A percentile compares a stretch with the other conserved stretches of the same genome.
Evolutionary conservation across 2,329 filamentous ascomycete species (phyloP).

Genomic region (Cercospora sp.): DNA sequence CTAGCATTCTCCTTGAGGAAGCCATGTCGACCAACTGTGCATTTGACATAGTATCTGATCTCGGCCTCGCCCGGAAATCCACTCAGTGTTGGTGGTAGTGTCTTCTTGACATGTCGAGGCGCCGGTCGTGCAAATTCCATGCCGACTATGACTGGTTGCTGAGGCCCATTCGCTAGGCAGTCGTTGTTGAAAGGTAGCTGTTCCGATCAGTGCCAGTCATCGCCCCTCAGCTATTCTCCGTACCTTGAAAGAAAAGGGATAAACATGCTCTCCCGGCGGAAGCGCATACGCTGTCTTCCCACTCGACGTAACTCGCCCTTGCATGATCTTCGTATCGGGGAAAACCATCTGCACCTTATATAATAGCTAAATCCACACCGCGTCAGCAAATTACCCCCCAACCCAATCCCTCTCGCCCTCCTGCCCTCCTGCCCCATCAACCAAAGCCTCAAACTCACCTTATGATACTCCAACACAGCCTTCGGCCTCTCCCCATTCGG

Average conservation of each 20-base stretch:
- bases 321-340: slow-evolving; percentile 41
- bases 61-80: slow-evolving; percentile 85
- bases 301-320: slow-evolving; percentile 26
- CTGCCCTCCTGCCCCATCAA: too few relatives aligned
- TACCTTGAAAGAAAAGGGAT: slow-evolving; percentile 76
- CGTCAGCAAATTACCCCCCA: too few relatives aligned
- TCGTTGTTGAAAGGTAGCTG: slow-evolving; percentile 68
- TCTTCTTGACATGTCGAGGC: slow-evolving; percentile 72
- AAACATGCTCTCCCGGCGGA: slow-evolving; percentile 69
- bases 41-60: slow-evolving; percentile 92
- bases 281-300: slow-evolving; percentile 56
- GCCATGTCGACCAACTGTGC: slow-evolving; percentile 84
- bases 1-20: slow-evolving; percentile 90
- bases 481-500: slow-evolving; percentile 45
- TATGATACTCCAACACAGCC: slow-evolving; percentile 54
- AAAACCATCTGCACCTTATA: slow-evolving; percentile 68
- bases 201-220: slow-evolving; percentile 37
- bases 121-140: slow-evolving; percentile 50
- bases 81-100: slow-evolving; percentile 84
- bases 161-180: slow-evolving; percentile 52
- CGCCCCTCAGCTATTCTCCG: neutral
- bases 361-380: slow-evolving; percentile 56
- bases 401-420: too few relatives aligned
- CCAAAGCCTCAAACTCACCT: too few relatives aligned
- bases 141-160: slow-evolving; percentile 46